Evolutionary conservation across 371 early-diverging fungal species (phyloP).

Genomic region (Quaeritorhiza haematococci): DNA sequence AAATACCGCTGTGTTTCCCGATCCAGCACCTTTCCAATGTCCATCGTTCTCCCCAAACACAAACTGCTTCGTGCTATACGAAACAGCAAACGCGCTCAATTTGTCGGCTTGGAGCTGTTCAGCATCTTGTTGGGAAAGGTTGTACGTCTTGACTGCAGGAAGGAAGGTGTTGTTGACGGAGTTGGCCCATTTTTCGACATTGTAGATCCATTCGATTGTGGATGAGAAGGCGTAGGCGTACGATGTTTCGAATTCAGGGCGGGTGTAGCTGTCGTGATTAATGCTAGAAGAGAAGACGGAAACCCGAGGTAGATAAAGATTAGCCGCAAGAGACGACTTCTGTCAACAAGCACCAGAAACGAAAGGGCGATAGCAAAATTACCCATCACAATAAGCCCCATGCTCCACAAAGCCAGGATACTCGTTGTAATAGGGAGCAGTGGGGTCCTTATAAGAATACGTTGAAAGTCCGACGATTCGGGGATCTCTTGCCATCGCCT

Average conservation of each 20-base stretch:
- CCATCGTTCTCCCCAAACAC: slow-evolving; percentile 16
- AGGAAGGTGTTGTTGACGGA: slow-evolving; percentile 3
- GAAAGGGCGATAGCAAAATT: no score
- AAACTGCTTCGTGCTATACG: slow-evolving; percentile 10
- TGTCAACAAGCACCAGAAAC: no score
- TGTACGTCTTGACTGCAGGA: slow-evolving; percentile 1
- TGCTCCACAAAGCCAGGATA: slow-evolving; percentile 9
- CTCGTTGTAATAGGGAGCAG: slow-evolving; percentile 16
- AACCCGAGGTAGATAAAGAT: no score
- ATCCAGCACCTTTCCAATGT: slow-evolving; percentile 20
- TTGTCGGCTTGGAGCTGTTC: no score
- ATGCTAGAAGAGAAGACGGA: not conserved
- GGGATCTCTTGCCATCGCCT: no score
- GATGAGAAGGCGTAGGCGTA: slow-evolving; percentile 9
- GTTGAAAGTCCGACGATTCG: no score
- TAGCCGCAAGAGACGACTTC: no score
- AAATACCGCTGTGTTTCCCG: slow-evolving; percentile 8
- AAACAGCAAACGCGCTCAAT: slow-evolving; percentile 19
- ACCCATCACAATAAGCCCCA: slow-evolving; percentile 14
- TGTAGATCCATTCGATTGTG: slow-evolving; percentile 18
- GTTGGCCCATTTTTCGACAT: slow-evolving; percentile 14
- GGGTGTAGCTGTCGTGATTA: slow-evolving; percentile 1
- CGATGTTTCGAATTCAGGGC: slow-evolving; percentile 16
- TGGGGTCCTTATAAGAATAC: no score
- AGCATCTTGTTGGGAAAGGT: no score